Percentiles rank a stretch among this genome's conserved stretches.
These are phyloP conservation scores for Calonectria multiphialidica DNA, from an alignment of 2,329 filamentous ascomycete genomes.

Conservation along the genomic window DNA sequence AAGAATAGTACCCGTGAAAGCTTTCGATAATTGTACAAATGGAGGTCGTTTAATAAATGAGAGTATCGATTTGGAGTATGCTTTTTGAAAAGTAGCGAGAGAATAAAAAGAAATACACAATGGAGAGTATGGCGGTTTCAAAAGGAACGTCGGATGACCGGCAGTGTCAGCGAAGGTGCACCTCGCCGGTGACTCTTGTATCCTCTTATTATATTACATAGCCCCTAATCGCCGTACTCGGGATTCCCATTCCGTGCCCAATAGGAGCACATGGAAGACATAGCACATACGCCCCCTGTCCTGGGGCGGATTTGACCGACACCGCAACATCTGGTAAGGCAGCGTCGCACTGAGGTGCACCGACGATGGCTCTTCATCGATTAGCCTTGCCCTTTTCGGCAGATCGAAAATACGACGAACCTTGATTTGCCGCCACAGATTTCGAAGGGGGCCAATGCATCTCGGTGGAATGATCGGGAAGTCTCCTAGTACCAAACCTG, in stretches of 20 bases:
- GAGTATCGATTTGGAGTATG: neutral
- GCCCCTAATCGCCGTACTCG: too few relatives aligned
- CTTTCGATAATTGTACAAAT: neutral
- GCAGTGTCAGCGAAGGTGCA: neutral
- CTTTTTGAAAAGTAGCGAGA: neutral
- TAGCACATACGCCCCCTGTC: neutral
- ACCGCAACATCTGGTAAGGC: neutral
- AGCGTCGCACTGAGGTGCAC: neutral
- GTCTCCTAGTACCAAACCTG: neutral
- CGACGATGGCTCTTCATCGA: neutral
- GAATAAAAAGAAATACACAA: too few relatives aligned
- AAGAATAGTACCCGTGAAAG: neutral
- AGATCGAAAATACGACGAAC: neutral
- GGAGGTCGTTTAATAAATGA: neutral
- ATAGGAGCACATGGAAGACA: neutral
- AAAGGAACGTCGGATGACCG: neutral
- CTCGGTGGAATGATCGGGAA: neutral
- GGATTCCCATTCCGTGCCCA: neutral
- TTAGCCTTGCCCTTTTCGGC: neutral
- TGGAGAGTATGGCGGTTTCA: neutral
- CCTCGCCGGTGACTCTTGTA: neutral
- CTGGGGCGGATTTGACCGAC: neutral
- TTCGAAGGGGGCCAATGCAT: neutral
- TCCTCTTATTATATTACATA: neutral
- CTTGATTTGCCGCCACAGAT: neutral